Conservation (phyloP, 2,329 filamentous ascomycete genomes). For the Botryotinia calthae region DNA sequence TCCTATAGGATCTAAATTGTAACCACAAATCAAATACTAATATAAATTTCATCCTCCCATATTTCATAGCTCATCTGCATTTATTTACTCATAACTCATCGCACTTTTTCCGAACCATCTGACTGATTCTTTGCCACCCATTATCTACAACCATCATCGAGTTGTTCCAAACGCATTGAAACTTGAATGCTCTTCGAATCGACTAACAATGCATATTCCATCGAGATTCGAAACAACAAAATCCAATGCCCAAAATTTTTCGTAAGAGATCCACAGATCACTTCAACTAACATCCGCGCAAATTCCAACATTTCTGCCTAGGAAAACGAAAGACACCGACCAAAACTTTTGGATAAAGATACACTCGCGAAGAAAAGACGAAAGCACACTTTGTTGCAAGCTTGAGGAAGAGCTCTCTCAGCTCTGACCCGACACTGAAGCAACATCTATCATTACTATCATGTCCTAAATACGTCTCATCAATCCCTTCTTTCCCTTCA, state of each 20-base stretch:
- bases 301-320: background rate
- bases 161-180: background rate
- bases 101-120: no score
- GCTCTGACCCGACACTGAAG: background rate
- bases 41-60: conserved; percentile 4
- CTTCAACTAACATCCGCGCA: background rate
- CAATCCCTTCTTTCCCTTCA: conserved; percentile 20
- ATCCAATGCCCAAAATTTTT: no score
- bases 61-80: conserved; percentile 1
- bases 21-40: background rate
- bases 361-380: background rate
- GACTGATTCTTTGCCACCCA: background rate
- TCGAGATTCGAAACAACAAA: background rate
- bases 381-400: background rate
- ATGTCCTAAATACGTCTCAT: background rate
- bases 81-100: background rate
- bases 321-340: background rate
- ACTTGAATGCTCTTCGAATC: background rate
- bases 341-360: conserved; percentile 11
- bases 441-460: background rate
- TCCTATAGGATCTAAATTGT: background rate
- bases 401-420: background rate
- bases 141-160: background rate
- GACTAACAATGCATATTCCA: background rate
- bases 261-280: background rate